Evolutionary conservation across 83 land plant genomes (phyloP), one percentile per base, ranked within the genome.

Genomic region (Diphasiastrum complanatum): DNA sequence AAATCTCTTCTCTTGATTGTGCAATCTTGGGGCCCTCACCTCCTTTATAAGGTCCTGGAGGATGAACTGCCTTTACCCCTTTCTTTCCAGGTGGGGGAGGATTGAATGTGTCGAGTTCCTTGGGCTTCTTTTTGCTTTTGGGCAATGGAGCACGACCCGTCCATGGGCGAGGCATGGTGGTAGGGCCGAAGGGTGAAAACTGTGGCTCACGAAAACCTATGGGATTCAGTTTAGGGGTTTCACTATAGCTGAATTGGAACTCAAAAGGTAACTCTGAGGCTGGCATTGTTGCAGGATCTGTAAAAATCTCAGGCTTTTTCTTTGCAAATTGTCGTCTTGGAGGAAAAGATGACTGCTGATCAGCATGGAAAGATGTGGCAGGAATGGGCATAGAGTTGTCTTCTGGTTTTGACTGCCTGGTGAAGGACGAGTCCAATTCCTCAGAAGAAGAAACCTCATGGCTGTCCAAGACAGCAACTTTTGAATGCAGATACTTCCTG

Each of bases 121-220:
- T 25, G 34, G n/a, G n/a, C 16, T 31, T 31, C 11, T 41, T 41
- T 18, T 41, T 41, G 18, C 45, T 41, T 18, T 41, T 41, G 12
- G 59, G 59, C 59, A 55, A 27, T 1, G 59, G 59, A 20, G 16
- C n/a, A 11, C 35, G 20, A 26, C 59, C 59, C 14, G 59, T 55
- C 59, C 59, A 55, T 14, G 59, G 59, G 6, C 59, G 20, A 11
- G 30, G 35, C 30, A 55, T 32, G 11, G 35, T 11, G 35, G 26
- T 35, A 5, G 59, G 59, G 6, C 59, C 59, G 19, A 55, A 55
- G 16, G 59, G 59, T 6, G 59, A 55, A 27, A 55, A 55, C 34
- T 55, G 59, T 11, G 59, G 59, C n/a, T 27, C 59, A 27, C 35
- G 8, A 1, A 27, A 20, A 12, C 28, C 59, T 11, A 55, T 27